phyloP scores from a whole-genome alignment of 2,329 filamentous ascomycete species.

The Diaporthe amygdali region DNA sequence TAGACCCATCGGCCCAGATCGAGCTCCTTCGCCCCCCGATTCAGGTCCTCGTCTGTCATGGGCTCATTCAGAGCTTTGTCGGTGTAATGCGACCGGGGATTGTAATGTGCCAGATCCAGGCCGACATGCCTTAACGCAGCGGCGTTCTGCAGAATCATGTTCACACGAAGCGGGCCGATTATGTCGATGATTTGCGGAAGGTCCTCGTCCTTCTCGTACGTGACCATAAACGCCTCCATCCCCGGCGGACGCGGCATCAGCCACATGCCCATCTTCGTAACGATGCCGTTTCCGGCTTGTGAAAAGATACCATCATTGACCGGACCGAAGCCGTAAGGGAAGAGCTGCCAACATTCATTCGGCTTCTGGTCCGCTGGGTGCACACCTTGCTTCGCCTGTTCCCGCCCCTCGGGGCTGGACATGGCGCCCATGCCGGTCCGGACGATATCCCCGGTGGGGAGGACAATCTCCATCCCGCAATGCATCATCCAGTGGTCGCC shows the following conservation, averaged over 20 bases:
- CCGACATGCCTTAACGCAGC: conserved; percentile 49
- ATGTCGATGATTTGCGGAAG: conserved; percentile 41
- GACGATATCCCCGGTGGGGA: conserved; percentile 50
- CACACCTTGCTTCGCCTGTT: conserved; percentile 40
- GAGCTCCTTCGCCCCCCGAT: conserved; percentile 44
- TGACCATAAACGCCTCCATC: conserved; percentile 45
- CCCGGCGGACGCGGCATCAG: conserved; percentile 40
- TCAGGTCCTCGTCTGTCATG: conserved; percentile 43
- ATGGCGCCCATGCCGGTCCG: conserved; percentile 54
- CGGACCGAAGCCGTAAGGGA: conserved; percentile 46
- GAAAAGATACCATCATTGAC: conserved; percentile 52
- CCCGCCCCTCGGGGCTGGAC: conserved; percentile 38
- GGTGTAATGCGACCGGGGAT: conserved; percentile 32
- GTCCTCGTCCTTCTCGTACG: conserved; percentile 42
- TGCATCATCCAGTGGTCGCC: conserved; percentile 46
- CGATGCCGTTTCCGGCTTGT: conserved; percentile 57
- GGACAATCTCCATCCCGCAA: conserved; percentile 49
- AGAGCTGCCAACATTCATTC: conserved; percentile 39
- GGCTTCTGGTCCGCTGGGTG: conserved; percentile 34
- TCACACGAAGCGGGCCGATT: conserved; percentile 37
- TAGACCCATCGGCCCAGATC: conserved; percentile 50
- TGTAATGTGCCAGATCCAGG: conserved; percentile 45
- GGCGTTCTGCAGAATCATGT: conserved; percentile 48
- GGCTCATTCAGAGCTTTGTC: conserved; percentile 32
- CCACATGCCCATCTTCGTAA: conserved; percentile 59